These are phyloP conservation scores for Tolypocladium ovalisporum DNA, from an alignment of 2,329 filamentous ascomycete species.

Conservation along the genomic window DNA sequence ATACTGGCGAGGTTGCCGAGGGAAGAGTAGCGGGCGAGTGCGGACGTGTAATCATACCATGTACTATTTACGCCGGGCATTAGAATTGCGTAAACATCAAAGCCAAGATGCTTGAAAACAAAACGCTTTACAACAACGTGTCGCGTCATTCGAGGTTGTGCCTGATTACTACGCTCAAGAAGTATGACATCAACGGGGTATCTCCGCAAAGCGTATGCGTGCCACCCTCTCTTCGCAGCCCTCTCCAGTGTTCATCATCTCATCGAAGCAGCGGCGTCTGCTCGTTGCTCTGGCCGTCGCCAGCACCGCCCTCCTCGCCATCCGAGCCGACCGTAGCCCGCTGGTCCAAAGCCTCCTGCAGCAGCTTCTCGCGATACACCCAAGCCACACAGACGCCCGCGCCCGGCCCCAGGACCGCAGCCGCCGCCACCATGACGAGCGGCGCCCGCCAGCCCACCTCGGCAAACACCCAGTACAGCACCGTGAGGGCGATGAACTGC, in stretches of 20 bases:
- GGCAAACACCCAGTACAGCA: constrained; percentile 42
- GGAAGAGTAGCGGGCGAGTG: constrained; percentile 1
- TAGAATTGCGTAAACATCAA: constrained; percentile 8
- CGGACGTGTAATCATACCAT: constrained; percentile 6
- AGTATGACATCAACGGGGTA: not conserved
- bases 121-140: not conserved
- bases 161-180: not conserved
- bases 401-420: constrained; percentile 24
- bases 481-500: constrained; percentile 32
- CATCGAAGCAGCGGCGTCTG: constrained; percentile 22
- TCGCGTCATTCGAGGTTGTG: not conserved
- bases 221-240: not conserved
- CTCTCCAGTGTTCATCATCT: not conserved
- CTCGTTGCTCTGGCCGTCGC: constrained; percentile 11
- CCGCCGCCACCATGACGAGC: constrained; percentile 17
- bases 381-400: constrained; percentile 26
- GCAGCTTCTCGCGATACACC: constrained; percentile 26
- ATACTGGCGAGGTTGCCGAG: constrained; percentile 41
- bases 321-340: constrained; percentile 5
- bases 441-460: constrained; percentile 35
- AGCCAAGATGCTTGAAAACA: not conserved
- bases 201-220: not conserved
- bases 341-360: constrained; percentile 13
- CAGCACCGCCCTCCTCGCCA: constrained; percentile 4
- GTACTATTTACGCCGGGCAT: constrained; percentile 11